Base-by-base conservation (phyloP, 1,284 basidiomycete genomes). In the Cutaneotrichosporon sp. region DNA sequence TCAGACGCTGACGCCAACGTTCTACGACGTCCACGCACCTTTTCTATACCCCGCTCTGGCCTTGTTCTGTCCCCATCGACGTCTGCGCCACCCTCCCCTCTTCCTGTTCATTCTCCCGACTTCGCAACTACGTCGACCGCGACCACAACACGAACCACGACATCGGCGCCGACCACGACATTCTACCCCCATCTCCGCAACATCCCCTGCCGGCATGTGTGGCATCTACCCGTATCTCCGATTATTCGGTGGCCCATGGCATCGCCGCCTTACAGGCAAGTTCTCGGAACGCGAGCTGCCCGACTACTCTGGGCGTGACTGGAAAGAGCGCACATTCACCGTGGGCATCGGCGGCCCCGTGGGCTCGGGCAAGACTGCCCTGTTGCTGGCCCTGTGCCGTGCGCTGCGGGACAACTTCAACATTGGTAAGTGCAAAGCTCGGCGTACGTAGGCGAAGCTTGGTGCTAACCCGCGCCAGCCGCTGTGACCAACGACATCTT, bases 401-500 rank as follows among this genome's bases (percentile, higher is more conserved):
- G 81, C 80, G 48, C 78, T 98, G 47, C 81, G 94, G 51, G 83
- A 84, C 39, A 80, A 85, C 59, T 88, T 88, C 75, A 97, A 98
- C 74, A 88, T 98, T 46, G 92, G 91, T 87, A 65, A 64, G 79
- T 64, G 14, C n/a, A 2, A 13, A 34, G 5, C 35, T 13, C 21
- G 8, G 21, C n/a, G n/a, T n/a, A n/a, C n/a, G n/a, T n/a, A n/a
- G n/a, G n/a, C n/a, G n/a, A n/a, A n/a, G n/a, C n/a, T 39, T n/a
- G 9, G n/a, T 14, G 51, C 50, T 53, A 22, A 53, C 48, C 5
- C 26, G 5, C 14, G 33, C n/a, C 63, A 94, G 90, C 88, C 30
- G 90, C 90, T 3, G 88, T 93, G 15, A 96, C 92, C 9, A 97
- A 97, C 75, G 92, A 97, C 75, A 97, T 97, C 68, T 96, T 97